Conservation (phyloP, 1,284 basidiomycete species). For the Irpex sp. region DNA sequence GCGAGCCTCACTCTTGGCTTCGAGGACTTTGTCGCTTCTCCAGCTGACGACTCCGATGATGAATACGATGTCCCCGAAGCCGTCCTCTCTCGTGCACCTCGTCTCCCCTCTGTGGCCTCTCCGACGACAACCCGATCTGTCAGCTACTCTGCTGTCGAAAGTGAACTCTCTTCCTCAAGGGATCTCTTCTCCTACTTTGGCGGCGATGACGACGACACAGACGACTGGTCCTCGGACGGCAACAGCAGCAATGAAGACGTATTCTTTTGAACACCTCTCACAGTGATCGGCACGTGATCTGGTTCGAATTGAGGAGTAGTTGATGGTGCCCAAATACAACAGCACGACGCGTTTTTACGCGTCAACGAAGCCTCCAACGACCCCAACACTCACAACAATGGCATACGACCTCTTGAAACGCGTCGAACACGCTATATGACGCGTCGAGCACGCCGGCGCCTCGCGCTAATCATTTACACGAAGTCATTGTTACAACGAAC, state of each 20-base stretch:
- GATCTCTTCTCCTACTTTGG: conserved; percentile 20
- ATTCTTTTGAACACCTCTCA: background rate
- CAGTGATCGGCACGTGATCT: background rate
- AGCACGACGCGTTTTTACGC: conserved; percentile 11
- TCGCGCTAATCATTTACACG: background rate
- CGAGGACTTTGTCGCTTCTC: conserved; percentile 20
- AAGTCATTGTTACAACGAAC: background rate
- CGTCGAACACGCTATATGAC: background rate
- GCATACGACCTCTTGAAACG: conserved; percentile 2
- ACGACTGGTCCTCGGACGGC: conserved; percentile 20
- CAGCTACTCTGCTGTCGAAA: conserved; percentile 24
- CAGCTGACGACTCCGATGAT: conserved; percentile 13
- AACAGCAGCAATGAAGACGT: conserved; percentile 1
- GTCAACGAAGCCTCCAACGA: background rate
- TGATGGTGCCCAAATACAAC: background rate
- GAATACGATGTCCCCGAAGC: conserved; percentile 12
- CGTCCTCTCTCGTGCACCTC: conserved; percentile 14
- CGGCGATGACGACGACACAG: conserved; percentile 23
- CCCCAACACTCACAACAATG: conserved; percentile 1
- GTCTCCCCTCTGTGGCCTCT: conserved; percentile 8
- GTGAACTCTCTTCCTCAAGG: conserved; percentile 14
- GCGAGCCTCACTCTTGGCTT: conserved; percentile 23
- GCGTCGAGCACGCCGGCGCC: background rate
- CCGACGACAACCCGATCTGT: conserved; percentile 15
- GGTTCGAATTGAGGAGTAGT: background rate